Evolutionary conservation across 2,329 filamentous ascomycete species (phyloP), one percentile per base, ranked within the genome.

Genomic region (Talaromyces marneffei): DNA sequence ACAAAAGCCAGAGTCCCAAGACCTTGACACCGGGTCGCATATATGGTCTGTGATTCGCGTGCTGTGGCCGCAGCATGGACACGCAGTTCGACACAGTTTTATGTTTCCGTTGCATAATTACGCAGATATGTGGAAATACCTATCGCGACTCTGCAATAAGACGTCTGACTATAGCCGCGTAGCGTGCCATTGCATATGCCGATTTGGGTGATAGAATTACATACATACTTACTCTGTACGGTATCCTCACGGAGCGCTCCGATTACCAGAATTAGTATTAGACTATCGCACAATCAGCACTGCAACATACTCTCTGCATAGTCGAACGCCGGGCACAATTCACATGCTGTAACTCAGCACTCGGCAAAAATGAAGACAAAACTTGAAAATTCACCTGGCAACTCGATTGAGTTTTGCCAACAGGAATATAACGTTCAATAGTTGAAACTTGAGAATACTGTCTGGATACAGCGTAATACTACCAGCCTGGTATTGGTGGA

Each of bases 1-100:
- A 48, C 27, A 14, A 27, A 54, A 54, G 33, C 18, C 20, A 16
- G 31, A 16, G 29, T 42, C 4, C 53, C 53, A 42, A 40, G 37
- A 20, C 53, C 53, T 56, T 56, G 53, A 56, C 53, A 42, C 53
- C 37, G 53, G 53, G 53, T 56, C 53, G 23, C 53, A 23, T 8
- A 23, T 52, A 52, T 20, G 27, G 44, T 48, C 44, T n/a, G 44
- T 48, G 44, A 29, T 48, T 52, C 25, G 46, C 31, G 20, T 18
- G 10, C 3, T 5, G 44, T 29, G n/a, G n/a, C n/a, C n/a, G n/a
- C 42, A 46, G 20, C 2, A 27, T 46, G 42, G 42, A 46, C 42
- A 44, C n/a, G n/a, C n/a, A 20, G 10, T 23, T 23, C 8, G 18
- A 44, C 40, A 25, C 20, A 16, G 42, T 46, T 27, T 46, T 46